Evolutionary conservation across 352 stramenopile species (phyloP), one percentile per base, ranked within the genome.

Genomic region (Pythium apleroticum): DNA sequence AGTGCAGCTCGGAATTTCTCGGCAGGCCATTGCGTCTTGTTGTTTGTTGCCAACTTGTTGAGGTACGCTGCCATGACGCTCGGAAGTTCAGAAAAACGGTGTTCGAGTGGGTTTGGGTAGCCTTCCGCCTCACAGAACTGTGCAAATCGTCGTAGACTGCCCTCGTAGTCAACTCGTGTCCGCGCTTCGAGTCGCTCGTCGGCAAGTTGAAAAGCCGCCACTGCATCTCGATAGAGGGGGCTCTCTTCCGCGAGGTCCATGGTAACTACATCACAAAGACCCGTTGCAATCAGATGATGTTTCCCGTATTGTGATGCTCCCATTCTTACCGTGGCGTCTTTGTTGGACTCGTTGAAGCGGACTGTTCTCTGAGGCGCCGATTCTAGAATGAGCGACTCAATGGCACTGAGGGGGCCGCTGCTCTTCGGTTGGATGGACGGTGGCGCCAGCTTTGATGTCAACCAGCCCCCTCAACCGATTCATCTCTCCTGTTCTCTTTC

Each of bases 11-110:
- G 41, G 25, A 63, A 20, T 19, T 63, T 63, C 20, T 63, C 57
- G 3, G 54, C 54, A 4, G 43, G 25, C 28, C 53, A 55, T 57
- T 63, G 53, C 14, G 43, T 68, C 28, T 49, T 8, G 35, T 63
- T 68, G 5, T 4, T 45, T 12, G 56, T 14, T n/a, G n/a, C 63
- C 43, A 53, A 57, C 0, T 68, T 54, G 14, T 76, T 67, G 48
- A 74, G 73, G 52, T 66, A 69, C 0, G 63, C 65, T 14, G 68
- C 62, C 0, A 72, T 15, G 22, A 72, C 63, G n/a, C 59, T 60
- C 0, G 65, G 68, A 15, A 73, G 55, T 43, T 78, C 24, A 0
- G 59, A 25, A n/a, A 75, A 74, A 8, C 67, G 60, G 0, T 68
- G 15, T 31, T 74, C 49, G 7, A 68, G 28, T 0, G 69, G 69